These are phyloP conservation scores for Ceratobasidium sp. DNA, from an alignment of 1,284 basidiomycete species.

Conservation along the genomic window DNA sequence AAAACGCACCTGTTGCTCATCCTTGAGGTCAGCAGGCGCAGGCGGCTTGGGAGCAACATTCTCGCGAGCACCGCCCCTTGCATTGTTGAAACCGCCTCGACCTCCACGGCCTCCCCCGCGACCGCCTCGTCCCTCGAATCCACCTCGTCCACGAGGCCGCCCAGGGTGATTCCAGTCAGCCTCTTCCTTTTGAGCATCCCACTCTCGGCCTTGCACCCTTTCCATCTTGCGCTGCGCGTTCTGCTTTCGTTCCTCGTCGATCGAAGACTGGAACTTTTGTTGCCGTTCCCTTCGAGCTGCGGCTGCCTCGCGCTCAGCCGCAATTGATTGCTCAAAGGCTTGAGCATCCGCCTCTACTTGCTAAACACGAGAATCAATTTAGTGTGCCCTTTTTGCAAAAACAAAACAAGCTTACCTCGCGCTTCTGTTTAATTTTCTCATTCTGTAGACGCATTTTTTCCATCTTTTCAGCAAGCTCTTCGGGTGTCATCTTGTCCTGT, in stretches of 20 bases:
- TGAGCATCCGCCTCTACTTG: constrained; percentile 74
- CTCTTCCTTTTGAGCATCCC: constrained; percentile 79
- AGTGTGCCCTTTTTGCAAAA: neutral
- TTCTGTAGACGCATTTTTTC: constrained; percentile 79
- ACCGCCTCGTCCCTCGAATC: constrained; percentile 30
- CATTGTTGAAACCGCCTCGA: constrained; percentile 55
- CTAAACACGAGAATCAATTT: constrained; percentile 66
- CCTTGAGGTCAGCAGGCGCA: constrained; percentile 24
- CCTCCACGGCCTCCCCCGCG: constrained; percentile 12
- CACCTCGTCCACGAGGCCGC: constrained; percentile 19
- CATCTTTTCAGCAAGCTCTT: constrained; percentile 79
- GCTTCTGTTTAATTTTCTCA: constrained; percentile 82
- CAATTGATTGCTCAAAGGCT: constrained; percentile 76
- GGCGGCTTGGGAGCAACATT: neutral
- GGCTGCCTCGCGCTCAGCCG: constrained; percentile 52
- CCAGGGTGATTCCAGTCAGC: constrained; percentile 57
- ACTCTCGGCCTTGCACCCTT: constrained; percentile 80
- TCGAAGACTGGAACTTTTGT: constrained; percentile 63
- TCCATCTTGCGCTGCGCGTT: constrained; percentile 82
- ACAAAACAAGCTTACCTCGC: constrained; percentile 63
- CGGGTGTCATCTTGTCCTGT: constrained; percentile 79
- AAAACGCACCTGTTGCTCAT: constrained; percentile 29
- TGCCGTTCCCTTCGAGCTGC: constrained; percentile 24
- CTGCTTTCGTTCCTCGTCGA: constrained; percentile 69
- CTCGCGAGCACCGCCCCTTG: constrained; percentile 52